Evolutionary conservation across 805 yeast species (phyloP).

Genomic region (Saccharomycopsis schoenii): DNA sequence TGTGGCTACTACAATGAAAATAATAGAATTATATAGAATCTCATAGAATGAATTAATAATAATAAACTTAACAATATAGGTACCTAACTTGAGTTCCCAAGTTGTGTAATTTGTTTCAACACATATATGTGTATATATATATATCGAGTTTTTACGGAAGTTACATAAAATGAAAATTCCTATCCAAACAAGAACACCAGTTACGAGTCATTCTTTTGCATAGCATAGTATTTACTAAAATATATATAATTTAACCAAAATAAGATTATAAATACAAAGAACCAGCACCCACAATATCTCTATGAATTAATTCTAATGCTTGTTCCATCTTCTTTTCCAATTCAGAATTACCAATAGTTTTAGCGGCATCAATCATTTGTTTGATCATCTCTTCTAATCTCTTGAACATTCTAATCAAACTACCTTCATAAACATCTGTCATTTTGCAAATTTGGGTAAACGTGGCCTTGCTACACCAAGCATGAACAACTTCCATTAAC

Average conservation of each 20-base stretch:
- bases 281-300: constrained; percentile 95
- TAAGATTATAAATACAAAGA: constrained; percentile 53
- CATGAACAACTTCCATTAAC: constrained; percentile 91
- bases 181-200: no score
- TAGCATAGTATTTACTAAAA: not conserved
- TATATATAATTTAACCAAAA: not conserved
- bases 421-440: constrained; percentile 98
- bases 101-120: no score
- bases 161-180: no score
- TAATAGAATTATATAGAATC: not conserved
- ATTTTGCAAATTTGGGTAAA: constrained; percentile 96
- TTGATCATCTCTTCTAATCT: constrained; percentile 87
- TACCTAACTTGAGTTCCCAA: no score
- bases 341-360: constrained; percentile 84
- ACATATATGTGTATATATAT: no score
- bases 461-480: constrained; percentile 95
- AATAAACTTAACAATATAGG: no score
- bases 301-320: constrained; percentile 76
- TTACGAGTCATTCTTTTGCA: no score
- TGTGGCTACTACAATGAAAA: not conserved
- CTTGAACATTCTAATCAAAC: constrained; percentile 88
- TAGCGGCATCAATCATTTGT: constrained; percentile 86
- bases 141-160: no score
- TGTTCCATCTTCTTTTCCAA: constrained; percentile 83
- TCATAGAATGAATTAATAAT: not conserved